Percentiles rank a stretch among this genome's conserved stretches.
phyloP scores from a whole-genome alignment of 768 basidiomycete species.

The Tremella fuciformis region DNA sequence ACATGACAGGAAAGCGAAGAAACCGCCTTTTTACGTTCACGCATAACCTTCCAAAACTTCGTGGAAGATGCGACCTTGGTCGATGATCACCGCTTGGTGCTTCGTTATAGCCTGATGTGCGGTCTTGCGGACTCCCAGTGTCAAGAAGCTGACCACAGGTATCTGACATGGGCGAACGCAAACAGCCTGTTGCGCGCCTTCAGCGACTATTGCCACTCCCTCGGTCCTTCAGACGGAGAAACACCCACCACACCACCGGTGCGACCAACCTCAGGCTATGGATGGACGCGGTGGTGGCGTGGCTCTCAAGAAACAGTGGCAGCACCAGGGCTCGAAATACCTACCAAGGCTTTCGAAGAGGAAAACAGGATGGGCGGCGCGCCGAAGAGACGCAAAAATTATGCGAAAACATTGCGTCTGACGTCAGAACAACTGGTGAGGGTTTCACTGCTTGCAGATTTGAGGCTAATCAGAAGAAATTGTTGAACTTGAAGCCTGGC shows the following conservation, averaged over 20 bases:
- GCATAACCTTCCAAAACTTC: constrained; percentile 65
- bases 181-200: constrained; percentile 75
- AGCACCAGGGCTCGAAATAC: neutral
- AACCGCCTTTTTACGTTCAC: constrained; percentile 60
- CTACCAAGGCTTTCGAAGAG: too few relatives aligned
- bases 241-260: constrained; percentile 11
- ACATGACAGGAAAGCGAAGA: constrained; percentile 58
- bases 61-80: constrained; percentile 65
- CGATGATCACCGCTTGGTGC: constrained; percentile 64
- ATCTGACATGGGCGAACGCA: constrained; percentile 70
- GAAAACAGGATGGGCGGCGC: too few relatives aligned
- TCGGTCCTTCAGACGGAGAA: constrained; percentile 34
- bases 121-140: constrained; percentile 42
- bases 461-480: constrained; percentile 60
- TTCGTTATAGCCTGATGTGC: constrained; percentile 70
- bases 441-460: constrained; percentile 8
- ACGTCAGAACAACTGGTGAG: constrained; percentile 90
- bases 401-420: constrained; percentile 84
- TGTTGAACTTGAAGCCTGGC: constrained; percentile 75
- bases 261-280: constrained; percentile 36
- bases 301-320: constrained; percentile 30
- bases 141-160: constrained; percentile 54
- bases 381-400: constrained; percentile 57
- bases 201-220: constrained; percentile 62
- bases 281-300: constrained; percentile 53